These are phyloP conservation scores for Zygosaccharomyces bailii DNA, from an alignment of 805 yeast genomes.

Conservation along the genomic window DNA sequence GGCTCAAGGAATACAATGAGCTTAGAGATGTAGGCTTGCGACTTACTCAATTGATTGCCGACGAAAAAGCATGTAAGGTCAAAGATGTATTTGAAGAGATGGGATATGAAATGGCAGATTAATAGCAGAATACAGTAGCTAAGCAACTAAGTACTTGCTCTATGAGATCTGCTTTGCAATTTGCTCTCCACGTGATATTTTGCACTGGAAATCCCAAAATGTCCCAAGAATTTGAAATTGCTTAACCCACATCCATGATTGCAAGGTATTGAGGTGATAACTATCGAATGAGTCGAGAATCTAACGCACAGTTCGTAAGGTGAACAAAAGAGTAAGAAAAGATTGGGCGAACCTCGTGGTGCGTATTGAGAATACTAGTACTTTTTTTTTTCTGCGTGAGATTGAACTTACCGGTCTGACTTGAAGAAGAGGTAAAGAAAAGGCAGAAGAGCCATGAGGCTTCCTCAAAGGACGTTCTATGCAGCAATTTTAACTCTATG, in stretches of 20 bases:
- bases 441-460: constrained; percentile 3
- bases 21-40: constrained; percentile 58
- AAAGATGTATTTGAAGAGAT: constrained; percentile 52
- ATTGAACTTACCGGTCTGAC: background rate
- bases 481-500: constrained; percentile 5
- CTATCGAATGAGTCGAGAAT: background rate
- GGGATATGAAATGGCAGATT: constrained; percentile 36
- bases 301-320: background rate
- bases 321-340: background rate
- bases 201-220: background rate
- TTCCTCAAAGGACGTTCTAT: constrained; percentile 2
- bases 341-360: background rate
- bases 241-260: background rate
- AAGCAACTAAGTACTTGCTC: too few relatives aligned
- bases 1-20: constrained; percentile 58
- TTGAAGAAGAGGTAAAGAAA: background rate
- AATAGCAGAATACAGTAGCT: background rate
- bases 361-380: background rate
- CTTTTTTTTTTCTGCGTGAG: background rate
- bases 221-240: background rate
- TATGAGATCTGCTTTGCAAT: background rate
- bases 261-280: background rate
- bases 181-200: background rate
- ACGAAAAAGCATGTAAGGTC: constrained; percentile 47
- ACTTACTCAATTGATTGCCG: constrained; percentile 57